Base-by-base conservation (phyloP, 345 rosid genomes). In the Syzygium aromaticum region DNA sequence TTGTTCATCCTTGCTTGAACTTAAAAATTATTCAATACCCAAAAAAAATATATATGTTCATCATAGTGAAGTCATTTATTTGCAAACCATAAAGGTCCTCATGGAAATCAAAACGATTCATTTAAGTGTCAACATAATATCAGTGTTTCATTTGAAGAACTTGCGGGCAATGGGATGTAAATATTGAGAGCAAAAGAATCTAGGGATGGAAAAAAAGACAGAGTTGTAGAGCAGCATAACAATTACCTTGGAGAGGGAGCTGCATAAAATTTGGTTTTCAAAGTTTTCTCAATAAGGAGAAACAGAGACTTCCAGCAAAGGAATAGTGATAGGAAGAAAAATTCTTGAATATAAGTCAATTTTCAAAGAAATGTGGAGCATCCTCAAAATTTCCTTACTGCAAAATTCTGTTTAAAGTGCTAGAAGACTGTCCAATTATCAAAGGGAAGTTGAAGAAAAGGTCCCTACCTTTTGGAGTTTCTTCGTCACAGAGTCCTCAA, bases 401-500 rank as follows among this genome's bases (percentile, higher is more conserved):
- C 12, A 22, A 56, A 56, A 56, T 56, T 56, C 3, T 56, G n/a
- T 22, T 22, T 56, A 22, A 27, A 1, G 12, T 56, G 61, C 61
- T 56, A 56, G 61, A 56, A 8, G n/a, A 56, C n/a, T 11, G 2
- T n/a, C 27, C 61, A 56, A 56, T n/a, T 22, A 56, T 56, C 61
- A 3, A 56, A 54, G 59, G 61, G 1, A 22, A 8, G 61, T 56
- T 56, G 61, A 59, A 11, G 15, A 59, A 11, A 25, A 59, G 28
- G 64, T 59, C 28, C 30, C 14, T 86, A 94, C 98, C 95, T 90
- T 91, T 87, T 84, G 89, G 22, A 95, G 94, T 88, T 92, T 96
- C 90, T 92, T 88, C 88, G 96, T 80, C 54, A 96, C 91, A 3
- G 91, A 87, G 88, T 95, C 95, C 93, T 97, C 99, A 88, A 88